Conservation (phyloP, 2,329 filamentous ascomycete genomes). For the Pseudopithomyces chartarum region DNA sequence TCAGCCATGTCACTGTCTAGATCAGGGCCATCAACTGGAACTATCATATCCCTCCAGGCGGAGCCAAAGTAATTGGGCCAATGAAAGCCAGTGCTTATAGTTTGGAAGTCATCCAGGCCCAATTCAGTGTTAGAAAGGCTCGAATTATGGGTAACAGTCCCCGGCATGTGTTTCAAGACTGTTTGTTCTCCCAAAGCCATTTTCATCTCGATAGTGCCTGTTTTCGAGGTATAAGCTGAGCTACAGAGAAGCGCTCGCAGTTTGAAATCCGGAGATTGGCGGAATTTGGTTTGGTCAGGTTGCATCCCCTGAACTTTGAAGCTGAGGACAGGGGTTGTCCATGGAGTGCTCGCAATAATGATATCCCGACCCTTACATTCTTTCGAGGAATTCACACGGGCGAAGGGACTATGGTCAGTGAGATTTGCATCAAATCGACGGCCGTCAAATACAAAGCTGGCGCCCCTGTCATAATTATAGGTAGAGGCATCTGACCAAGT, state of each 20-base stretch:
- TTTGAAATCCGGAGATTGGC: conserved; percentile 15
- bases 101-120: neutral
- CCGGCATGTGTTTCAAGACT: neutral
- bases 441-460: neutral
- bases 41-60: neutral
- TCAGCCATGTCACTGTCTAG: neutral
- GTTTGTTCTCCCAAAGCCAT: neutral
- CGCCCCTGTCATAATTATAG: conserved; percentile 2
- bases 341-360: conserved; percentile 23
- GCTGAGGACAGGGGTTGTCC: conserved; percentile 9
- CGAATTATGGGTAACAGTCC: too few species aligned
- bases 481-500: conserved; percentile 18
- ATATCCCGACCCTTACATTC: conserved; percentile 20
- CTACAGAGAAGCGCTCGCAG: conserved; percentile 14
- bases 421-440: conserved; percentile 1
- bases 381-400: conserved; percentile 15
- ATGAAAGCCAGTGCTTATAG: neutral
- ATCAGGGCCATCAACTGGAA: neutral
- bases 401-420: conserved; percentile 11
- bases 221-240: neutral
- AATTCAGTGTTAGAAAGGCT: neutral
- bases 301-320: neutral
- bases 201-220: neutral
- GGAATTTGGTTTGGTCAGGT: conserved; percentile 13
- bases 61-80: neutral